Base-by-base conservation (phyloP, 768 basidiomycete species). In the Paxillus ammoniavirescens region DNA sequence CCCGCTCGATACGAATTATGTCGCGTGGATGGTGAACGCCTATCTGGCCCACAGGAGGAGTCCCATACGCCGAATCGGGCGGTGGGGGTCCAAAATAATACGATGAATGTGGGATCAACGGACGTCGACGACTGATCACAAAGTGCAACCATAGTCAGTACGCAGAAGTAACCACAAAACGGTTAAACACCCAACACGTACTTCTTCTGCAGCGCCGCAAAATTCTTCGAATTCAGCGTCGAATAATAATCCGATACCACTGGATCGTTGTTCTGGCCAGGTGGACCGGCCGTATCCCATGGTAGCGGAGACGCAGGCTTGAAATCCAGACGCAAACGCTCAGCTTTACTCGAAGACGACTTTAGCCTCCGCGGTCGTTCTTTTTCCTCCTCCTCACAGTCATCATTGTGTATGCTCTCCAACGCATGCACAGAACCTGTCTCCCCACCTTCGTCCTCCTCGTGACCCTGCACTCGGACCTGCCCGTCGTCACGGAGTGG, bases 11-110 rank as follows among this genome's bases (percentile, higher is more conserved):
- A 42, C 96, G 79, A 48, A 99, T 75, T 53, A 99, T 82, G 73
- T 98, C 96, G 49, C 95, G 84, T 14, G 96, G 95, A 61, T 91
- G 86, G 66, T 97, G 91, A 21, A 87, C 72, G 3, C 94, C 95
- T 53, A 98, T 88, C 48, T 87, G 85, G 1, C 96, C 96, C 6
- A 87, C 73, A 8, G 92, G 92, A 2, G 78, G 72, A 0, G 88
- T 91, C 3, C 91, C 91, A 66, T 82, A 97, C 28, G 90, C 91
- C 35, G 89, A 80, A 58, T 83, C 83, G n/a, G 79, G 67, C 3
- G 86, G 77, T 15, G 91, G 91, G 4, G 90, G 88, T 13, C 91
- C 90, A 67, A 86, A 88, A 67, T 90, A 91, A 71, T 93, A 93
- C 21, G 89, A 81, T 0, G 91, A 93, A 57, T 84, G 84, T 28